Evolutionary conservation across 768 basidiomycete genomes (phyloP), one percentile per base, ranked within the genome.

Genomic region (Boletellus sp.): DNA sequence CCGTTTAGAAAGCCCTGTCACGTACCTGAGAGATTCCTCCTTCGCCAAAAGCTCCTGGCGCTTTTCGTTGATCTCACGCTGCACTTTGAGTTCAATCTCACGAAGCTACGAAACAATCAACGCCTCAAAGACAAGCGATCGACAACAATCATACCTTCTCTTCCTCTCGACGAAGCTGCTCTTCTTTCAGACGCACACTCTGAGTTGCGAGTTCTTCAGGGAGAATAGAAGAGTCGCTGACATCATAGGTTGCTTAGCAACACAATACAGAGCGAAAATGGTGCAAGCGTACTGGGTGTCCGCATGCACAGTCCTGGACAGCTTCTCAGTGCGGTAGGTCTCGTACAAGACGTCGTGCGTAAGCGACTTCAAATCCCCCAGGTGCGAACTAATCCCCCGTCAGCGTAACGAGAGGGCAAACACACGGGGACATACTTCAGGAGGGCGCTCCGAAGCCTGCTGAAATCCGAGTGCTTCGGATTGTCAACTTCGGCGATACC

Each of bases 401-500:
- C n/a, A 65, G 56, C 34, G 47, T 44, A 31, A 49, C 11, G 7
- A 4, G 17, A 43, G 19, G 15, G 6, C n/a, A 39, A 36, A 42
- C 15, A 6, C 43, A 34, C 15, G 7, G 9, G 20, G 70, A 42
- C 19, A 76, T 67, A 94, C 92, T 88, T 89, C 60, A 99, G 78
- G 47, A 99, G 76, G 36, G 94, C 95, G 55, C 89, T 88, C 59
- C 95, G 77, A 52, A 99, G 81, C 50, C 93, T 78, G 70, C 88
- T 90, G 69, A 98, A 98, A 75, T 99, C 96, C n/a, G 91, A 96
- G 74, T 99, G 96, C 68, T 92, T 89, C n/a, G 94, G 93, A 70
- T 98, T 97, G 76, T 99, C 96, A 53, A 98, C 94, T 67, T 98
- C 94, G 44, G 90, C 96, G 52, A 98, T 79, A 62, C 96, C 96